Base-by-base conservation (phyloP, 768 basidiomycete genomes). In the Hydnum rufescens region DNA sequence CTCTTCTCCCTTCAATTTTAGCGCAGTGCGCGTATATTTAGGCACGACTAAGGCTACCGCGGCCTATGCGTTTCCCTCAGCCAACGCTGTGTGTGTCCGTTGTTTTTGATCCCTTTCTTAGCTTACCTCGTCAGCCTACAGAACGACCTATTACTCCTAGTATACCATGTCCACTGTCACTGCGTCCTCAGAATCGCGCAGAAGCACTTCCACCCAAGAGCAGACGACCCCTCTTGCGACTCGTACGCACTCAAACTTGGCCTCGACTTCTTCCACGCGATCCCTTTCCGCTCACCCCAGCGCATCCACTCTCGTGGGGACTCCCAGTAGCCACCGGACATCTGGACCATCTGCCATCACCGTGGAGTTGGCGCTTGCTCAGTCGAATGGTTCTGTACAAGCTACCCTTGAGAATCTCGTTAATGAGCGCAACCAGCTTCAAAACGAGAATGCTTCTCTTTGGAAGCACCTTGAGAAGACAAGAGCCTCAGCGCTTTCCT, bases 401-500 rank as follows among this genome's bases (percentile, higher is more conserved):
- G 54, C 53, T 32, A 87, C 89, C 2, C 72, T 93, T 28, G 85
- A 88, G 25, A 74, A 78, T 54, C 76, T 78, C 4, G 69, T 93
- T 26, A 71, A 71, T 16, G 90, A 96, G 60, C 76, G 89, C 57
- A 93, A 92, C 61, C 65, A 69, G 36, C 75, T 90, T 49, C 75
- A 81, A 6, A 66, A 76, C 3, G 89, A 93, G 68, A 93, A 93
- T 63, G 92, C 90, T 65, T 74, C 92, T 57, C 80, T 93, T 62
- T 87, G 92, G 71, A 92, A 89, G 64, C 86, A 90, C 64, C 75
- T 92, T 62, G 88, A 90, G 71, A 89, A 88, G 63, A 85, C 88
- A 64, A 75, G 86, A 52, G 65, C 75, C 22, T 13, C 36, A 13
- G 83, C 78, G n/a, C 84, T 84, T 62, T 76, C 74, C 55, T 39